Base-by-base conservation (phyloP, 2,329 filamentous ascomycete genomes). In the Trichoderma sp. region DNA sequence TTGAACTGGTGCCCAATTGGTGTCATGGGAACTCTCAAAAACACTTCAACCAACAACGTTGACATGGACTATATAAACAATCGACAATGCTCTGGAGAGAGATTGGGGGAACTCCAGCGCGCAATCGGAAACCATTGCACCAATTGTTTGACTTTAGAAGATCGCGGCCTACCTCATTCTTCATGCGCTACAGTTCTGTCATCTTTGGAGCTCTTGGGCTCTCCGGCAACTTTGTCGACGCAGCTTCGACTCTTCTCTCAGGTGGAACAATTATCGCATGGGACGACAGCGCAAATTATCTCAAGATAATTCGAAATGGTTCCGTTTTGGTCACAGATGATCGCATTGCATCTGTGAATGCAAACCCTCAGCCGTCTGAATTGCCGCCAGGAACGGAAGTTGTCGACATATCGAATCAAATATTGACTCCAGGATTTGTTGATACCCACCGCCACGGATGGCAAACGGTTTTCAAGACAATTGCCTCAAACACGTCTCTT, bases 371-470 rank as follows among this genome's bases (percentile, higher is more conserved):
- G 4, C 68, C 59, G 12, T 26, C 47, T 17, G 2, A 34, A 7
- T n/a, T 70, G 32, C 68, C 68, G 4, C 3, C 11, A 4, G 36
- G 59, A 47, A 80, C 79, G 1, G 80, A 86, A 65, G 73, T 83
- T 1, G 78, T 88, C n/a, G 83, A 89, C 73, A 84, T 83, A 50
- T 81, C 81, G 0, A 80, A 83, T 67, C 86, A 87, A 74, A 88
- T 88, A 71, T 80, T 88, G 66, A 83, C 83, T 0, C 85, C 87
- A 0, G 87, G 88, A 9, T 88, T 89, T 76, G 80, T 89, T 71
- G 85, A 89, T 76, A 88, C 86, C 0, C 87, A 89, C 73, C 83
- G 84, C 1, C 86, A 88, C 73, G 82, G 84, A 0, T 88, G 87
- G 88, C 86, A 89, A 75, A 88, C 87, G 0, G 85, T 81, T 11